Percentiles rank a stretch among this genome's conserved stretches.
Conservation (phyloP, 192 early-diverging fungal genomes). For the Podila verticillata region DNA sequence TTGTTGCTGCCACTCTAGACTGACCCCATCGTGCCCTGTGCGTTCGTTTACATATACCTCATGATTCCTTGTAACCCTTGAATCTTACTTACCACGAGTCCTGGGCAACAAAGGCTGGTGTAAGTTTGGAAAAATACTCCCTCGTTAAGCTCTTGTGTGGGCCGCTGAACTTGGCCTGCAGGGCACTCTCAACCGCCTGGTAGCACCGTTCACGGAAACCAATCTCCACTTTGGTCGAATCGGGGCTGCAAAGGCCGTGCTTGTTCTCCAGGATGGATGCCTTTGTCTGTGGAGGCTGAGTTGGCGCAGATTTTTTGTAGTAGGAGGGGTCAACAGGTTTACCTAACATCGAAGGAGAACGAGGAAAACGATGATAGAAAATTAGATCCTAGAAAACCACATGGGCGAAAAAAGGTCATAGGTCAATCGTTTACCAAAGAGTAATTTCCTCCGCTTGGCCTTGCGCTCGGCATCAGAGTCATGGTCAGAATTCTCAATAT, state of each 20-base stretch:
- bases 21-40: background rate
- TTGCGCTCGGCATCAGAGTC: conserved; percentile 38
- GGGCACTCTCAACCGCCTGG: conserved; percentile 19
- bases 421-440: conserved; percentile 24
- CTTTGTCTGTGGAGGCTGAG: background rate
- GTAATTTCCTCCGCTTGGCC: conserved; percentile 44
- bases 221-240: conserved; percentile 25
- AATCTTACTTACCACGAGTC: conserved; percentile 9
- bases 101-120: background rate
- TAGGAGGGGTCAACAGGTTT: conserved; percentile 32
- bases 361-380: background rate
- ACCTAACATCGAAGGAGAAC: conserved; percentile 6
- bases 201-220: conserved; percentile 35
- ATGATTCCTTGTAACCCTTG: background rate
- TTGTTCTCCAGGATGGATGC: conserved; percentile 7
- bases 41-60: background rate
- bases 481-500: conserved; percentile 15
- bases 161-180: conserved; percentile 14
- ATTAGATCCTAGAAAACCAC: background rate
- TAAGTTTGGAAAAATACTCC: conserved; percentile 14
- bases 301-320: conserved; percentile 21
- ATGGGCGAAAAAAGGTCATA: background rate
- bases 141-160: conserved; percentile 20
- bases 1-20: too few species aligned
- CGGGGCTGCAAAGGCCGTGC: conserved; percentile 4